Evolutionary conservation across 2,329 filamentous ascomycete species (phyloP).

Genomic region (Botrytis porri): DNA sequence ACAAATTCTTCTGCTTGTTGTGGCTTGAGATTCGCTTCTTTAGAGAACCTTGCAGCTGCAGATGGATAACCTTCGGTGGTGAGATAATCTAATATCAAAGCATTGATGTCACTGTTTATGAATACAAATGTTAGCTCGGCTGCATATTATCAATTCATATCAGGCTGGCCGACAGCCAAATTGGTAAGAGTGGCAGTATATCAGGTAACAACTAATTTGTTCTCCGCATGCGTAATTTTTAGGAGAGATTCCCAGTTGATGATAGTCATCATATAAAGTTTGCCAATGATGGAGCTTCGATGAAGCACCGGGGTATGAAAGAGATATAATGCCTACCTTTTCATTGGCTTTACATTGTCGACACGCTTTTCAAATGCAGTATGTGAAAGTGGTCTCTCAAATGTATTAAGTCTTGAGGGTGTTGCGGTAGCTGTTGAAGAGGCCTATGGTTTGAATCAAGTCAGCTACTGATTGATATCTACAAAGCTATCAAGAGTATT

Average conservation of each 20-base stretch:
- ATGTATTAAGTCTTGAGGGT: conserved; percentile 42
- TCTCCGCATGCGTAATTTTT: conserved; percentile 85
- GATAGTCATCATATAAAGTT: conserved; percentile 69
- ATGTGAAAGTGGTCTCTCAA: background rate
- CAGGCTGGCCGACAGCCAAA: conserved; percentile 5
- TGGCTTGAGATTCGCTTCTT: conserved; percentile 82
- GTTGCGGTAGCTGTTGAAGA: conserved; percentile 57
- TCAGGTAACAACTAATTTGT: conserved; percentile 77
- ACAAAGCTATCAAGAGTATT: background rate
- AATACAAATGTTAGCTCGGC: conserved; percentile 1
- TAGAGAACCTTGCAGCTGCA: conserved; percentile 88
- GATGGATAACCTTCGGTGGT: conserved; percentile 93
- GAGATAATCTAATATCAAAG: conserved; percentile 92
- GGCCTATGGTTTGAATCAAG: conserved; percentile 27
- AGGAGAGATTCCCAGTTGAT: conserved; percentile 99
- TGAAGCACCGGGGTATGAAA: conserved; percentile 16
- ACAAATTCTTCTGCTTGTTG: conserved; percentile 72
- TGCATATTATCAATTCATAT: background rate
- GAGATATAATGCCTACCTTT: conserved; percentile 63
- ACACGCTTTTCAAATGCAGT: conserved; percentile 73
- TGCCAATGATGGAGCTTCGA: conserved; percentile 27
- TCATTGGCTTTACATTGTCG: conserved; percentile 80
- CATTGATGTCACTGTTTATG: conserved; percentile 79
- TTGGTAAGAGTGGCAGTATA: conserved; percentile 30
- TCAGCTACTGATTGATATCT: background rate